Conservation (phyloP, 2,329 filamentous ascomycete species). For the Aschersonia sp. region DNA sequence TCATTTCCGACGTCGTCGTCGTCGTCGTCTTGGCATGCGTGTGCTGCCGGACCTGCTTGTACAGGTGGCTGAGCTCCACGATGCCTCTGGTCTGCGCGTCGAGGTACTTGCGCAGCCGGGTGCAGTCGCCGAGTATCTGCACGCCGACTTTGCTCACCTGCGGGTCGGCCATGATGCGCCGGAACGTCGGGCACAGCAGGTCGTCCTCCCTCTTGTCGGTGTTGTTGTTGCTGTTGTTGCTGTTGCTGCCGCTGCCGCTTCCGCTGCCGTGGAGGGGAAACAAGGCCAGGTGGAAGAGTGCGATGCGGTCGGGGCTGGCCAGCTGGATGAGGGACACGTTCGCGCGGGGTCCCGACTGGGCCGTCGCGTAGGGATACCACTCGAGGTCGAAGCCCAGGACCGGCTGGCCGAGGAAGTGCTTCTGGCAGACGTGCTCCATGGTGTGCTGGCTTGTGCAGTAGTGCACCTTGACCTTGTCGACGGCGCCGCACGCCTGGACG, state of each 20-base stretch:
- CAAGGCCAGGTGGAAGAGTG: constrained; percentile 65
- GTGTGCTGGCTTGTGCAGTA: constrained; percentile 59
- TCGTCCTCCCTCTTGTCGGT: constrained; percentile 22
- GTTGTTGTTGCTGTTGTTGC: no score
- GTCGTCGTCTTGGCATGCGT: constrained; percentile 31
- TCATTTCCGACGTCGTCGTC: no score
- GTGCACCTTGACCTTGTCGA: constrained; percentile 49
- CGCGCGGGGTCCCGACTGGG: constrained; percentile 35
- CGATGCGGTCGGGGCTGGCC: constrained; percentile 62
- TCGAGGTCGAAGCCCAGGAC: constrained; percentile 84
- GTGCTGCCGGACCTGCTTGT: constrained; percentile 56
- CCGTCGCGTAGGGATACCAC: constrained; percentile 48
- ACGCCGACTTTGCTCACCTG: constrained; percentile 65
- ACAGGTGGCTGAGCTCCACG: constrained; percentile 72
- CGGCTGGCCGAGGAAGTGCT: constrained; percentile 52
- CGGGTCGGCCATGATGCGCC: constrained; percentile 55
- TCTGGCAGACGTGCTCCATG: constrained; percentile 49
- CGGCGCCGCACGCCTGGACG: constrained; percentile 21
- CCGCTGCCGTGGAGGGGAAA: constrained; percentile 21
- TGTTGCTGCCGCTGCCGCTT: no score
- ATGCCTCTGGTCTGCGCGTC: constrained; percentile 49
- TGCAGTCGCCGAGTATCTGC: constrained; percentile 54
- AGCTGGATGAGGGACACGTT: constrained; percentile 76
- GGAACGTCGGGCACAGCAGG: constrained; percentile 57
- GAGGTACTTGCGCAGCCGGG: constrained; percentile 52